Percentiles rank a stretch among this genome's conserved stretches.
Conservation (phyloP, 1,139 yeast species). For the Spathaspora sp. region DNA sequence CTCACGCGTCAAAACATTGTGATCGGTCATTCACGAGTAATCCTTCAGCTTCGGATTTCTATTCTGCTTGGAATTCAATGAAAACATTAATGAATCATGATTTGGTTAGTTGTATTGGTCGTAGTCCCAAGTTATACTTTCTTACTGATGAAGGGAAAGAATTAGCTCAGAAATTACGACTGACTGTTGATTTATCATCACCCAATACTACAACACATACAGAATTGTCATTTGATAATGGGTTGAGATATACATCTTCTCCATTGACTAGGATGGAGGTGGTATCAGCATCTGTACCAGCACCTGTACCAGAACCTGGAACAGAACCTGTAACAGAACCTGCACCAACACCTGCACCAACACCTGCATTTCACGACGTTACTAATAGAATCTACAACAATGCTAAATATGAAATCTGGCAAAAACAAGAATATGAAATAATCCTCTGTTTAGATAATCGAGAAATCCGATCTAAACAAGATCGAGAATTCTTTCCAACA, state of each 20-base stretch:
- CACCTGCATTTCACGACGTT: constrained; percentile 22
- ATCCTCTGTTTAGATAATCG: constrained; percentile 74
- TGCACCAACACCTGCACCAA: too few relatives aligned
- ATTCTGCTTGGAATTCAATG: constrained; percentile 79
- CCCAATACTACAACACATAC: constrained; percentile 5
- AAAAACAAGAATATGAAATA: constrained; percentile 49
- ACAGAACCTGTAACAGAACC: too few relatives aligned
- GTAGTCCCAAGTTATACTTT: constrained; percentile 56
- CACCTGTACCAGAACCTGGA: too few relatives aligned
- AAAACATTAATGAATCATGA: constrained; percentile 64
- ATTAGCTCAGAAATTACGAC: constrained; percentile 59
- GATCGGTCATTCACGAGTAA: constrained; percentile 65
- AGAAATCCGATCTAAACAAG: constrained; percentile 64
- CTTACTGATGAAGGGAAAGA: constrained; percentile 73
- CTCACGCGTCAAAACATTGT: constrained; percentile 59
- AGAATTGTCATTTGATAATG: constrained; percentile 37
- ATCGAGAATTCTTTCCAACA: constrained; percentile 62
- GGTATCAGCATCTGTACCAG: too few relatives aligned
- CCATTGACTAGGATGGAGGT: constrained; percentile 1
- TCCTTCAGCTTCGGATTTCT: constrained; percentile 59
- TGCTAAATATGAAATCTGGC: constrained; percentile 39
- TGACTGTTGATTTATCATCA: constrained; percentile 31
- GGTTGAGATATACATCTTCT: constrained; percentile 24
- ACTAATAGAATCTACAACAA: constrained; percentile 21
- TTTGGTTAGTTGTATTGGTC: constrained; percentile 56